Base-by-base conservation (phyloP, 345 rosid species). In the Corchorus capsularis region DNA sequence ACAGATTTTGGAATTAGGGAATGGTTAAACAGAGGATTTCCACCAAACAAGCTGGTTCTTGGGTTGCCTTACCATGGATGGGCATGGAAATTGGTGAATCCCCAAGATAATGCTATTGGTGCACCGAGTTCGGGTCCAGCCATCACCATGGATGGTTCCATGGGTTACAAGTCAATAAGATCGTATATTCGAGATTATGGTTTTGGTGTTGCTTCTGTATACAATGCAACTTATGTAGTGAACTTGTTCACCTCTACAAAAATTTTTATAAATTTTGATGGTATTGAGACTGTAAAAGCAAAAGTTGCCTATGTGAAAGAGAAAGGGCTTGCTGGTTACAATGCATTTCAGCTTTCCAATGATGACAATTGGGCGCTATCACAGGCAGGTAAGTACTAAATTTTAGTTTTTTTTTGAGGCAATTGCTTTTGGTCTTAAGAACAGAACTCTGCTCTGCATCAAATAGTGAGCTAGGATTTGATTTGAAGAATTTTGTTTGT, bases 331-430 rank as follows among this genome's bases (percentile, higher is more conserved):
- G 69, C 22, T 32, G 92, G 90, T 53, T 89, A 84, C 65, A 71
- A 1, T 56, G 85, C 76, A 0, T 89, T 79, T 77, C 76, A 72
- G 50, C 82, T 89, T 11, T 3, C 32, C 16, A 77, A 81, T 68
- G 89, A 89, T 63, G 71, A 84, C 8, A 69, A 85, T 27, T 87
- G 87, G 89, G 74, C n/a, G 34, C 89, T 89, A 78, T 84, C 86
- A 4, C 68, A 14, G 6, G 73, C 78, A 73, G 76, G 76, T 73
- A 61, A 6, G 43, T 1, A 49, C 39, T 68, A 14, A 65, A 8
- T 53, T 6, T n/a, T 49, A 59, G 20, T 37, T 45, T 16, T 3
- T 19, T 41, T 64, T 39, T 20, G 5, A 19, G 27, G 34, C 61
- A 19, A 9, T 4, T 8, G 32, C 19, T 56, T 56, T 8, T n/a